These are phyloP conservation scores for Kwoniella shivajii DNA, from an alignment of 1,284 basidiomycete genomes.

Conservation along the genomic window DNA sequence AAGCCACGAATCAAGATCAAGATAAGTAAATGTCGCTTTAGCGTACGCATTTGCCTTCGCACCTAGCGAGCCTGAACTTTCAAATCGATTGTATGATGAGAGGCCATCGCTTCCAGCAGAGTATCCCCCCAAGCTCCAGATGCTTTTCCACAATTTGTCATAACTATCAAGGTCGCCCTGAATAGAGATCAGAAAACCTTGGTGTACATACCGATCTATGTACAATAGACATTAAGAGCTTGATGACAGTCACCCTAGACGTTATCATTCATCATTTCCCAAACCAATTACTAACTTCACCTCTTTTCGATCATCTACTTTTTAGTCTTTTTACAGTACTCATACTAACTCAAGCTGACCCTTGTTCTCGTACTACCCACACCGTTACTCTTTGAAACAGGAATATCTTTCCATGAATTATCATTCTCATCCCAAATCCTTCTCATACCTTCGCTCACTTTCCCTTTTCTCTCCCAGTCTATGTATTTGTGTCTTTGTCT, in stretches of 20 bases:
- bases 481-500: neutral
- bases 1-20: too few species aligned
- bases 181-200: neutral
- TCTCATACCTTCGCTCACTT: slow-evolving; percentile 13
- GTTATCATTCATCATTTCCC: neutral
- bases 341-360: slow-evolving; percentile 15
- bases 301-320: neutral
- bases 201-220: neutral
- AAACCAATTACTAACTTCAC: neutral
- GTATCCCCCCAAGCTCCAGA: too few species aligned
- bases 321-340: neutral
- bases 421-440: slow-evolving; percentile 18
- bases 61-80: too few species aligned
- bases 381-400: neutral
- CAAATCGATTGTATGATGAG: too few species aligned
- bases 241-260: neutral
- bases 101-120: too few species aligned
- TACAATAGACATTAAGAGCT: neutral
- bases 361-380: slow-evolving; percentile 26
- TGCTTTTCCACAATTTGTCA: too few species aligned
- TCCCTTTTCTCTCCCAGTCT: slow-evolving; percentile 10
- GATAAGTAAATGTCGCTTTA: too few species aligned
- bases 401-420: slow-evolving; percentile 13
- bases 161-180: too few species aligned
- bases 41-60: too few species aligned